phyloP scores from a whole-genome alignment of 2,329 filamentous ascomycete species.

The Aspergillus fumigatus region DNA sequence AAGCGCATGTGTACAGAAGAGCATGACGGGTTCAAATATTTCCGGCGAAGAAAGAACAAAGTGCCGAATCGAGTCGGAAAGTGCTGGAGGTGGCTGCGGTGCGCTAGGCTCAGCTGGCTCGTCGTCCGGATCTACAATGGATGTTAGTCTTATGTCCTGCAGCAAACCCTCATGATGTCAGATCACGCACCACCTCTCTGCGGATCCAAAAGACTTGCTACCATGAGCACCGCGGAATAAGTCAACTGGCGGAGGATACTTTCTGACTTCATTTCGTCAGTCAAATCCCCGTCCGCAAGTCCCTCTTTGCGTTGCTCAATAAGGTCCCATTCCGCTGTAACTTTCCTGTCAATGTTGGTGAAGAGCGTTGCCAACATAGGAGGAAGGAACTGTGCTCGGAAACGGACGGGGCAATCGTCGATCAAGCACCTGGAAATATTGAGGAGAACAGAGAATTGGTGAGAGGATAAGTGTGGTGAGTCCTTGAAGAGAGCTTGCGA shows the following conservation, averaged over 20 bases:
- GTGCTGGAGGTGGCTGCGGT: slow-evolving; percentile 34
- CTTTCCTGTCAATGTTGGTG: slow-evolving; percentile 79
- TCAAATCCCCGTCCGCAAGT: slow-evolving; percentile 70
- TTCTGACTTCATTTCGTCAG: slow-evolving; percentile 97
- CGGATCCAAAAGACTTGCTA: slow-evolving; percentile 82
- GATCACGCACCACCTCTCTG: slow-evolving; percentile 53
- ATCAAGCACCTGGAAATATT: slow-evolving; percentile 85
- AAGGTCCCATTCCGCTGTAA: slow-evolving; percentile 79
- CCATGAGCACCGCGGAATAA: slow-evolving; percentile 86
- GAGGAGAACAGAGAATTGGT: slow-evolving; percentile 90
- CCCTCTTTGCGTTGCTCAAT: slow-evolving; percentile 57
- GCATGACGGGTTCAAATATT: slow-evolving; percentile 80
- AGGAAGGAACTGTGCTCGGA: slow-evolving; percentile 75
- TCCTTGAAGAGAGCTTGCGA: slow-evolving; percentile 81
- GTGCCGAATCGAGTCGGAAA: slow-evolving; percentile 62
- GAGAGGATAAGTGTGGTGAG: slow-evolving; percentile 76
- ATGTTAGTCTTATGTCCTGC: slow-evolving; percentile 7
- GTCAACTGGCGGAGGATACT: slow-evolving; percentile 91
- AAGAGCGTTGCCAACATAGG: slow-evolving; percentile 79
- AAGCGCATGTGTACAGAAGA: slow-evolving; percentile 88
- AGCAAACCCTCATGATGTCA: slow-evolving; percentile 7
- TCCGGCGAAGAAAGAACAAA: slow-evolving; percentile 75
- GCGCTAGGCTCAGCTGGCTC: slow-evolving; percentile 30
- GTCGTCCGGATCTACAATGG: slow-evolving; percentile 31
- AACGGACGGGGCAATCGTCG: slow-evolving; percentile 80